Evolutionary conservation across 768 basidiomycete genomes (phyloP), one percentile per base, ranked within the genome.

Genomic region (Rhodotorula paludigena): DNA sequence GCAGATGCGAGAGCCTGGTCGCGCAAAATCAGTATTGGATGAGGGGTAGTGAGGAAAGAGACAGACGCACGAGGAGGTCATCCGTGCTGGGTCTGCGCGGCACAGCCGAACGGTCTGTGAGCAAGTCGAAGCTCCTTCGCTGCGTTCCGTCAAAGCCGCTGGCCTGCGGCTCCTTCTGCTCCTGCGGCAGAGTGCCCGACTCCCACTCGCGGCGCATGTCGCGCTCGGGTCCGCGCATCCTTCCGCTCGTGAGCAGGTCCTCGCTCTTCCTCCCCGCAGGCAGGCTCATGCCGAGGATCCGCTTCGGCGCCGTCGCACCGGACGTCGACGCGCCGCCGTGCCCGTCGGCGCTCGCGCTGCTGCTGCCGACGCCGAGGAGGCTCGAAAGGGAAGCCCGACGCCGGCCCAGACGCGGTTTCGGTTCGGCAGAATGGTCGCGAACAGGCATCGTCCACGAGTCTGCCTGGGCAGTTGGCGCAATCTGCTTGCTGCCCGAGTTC

Each of bases 51-150:
- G n/a, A 33, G 44, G 30, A 25, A 25, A 8, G 20, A 16, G 42
- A 44, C 15, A 11, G 30, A 62, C 70, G 28, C 45, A 71, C 70
- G 8, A 72, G 60, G 2, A 72, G 60, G n/a, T 72, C 51, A 15
- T 72, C 71, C 21, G 66, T 72, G 30, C 71, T 72, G 14, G 66
- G 63, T 41, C 63, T 39, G n/a, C 71, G 42, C 23, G 66, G 33
- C 11, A 72, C 23, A 8, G 60, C 36, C 23, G 32, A 47, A 16
- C 51, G 23, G 14, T 55, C 61, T 15, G 59, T 64, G 42, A 71
- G 25, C 33, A 55, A 5, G 39, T 71, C 70, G 14, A 71, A 64
- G 30, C 61, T 63, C 28, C 59, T 36, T 33, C 71, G 38, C 2
- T n/a, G n/a, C n/a, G n/a, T n/a, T n/a, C n/a, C n/a, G n/a, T n/a